Evolutionary conservation across 2,329 filamentous ascomycete species (phyloP).

Genomic region (Didymella lethalis): DNA sequence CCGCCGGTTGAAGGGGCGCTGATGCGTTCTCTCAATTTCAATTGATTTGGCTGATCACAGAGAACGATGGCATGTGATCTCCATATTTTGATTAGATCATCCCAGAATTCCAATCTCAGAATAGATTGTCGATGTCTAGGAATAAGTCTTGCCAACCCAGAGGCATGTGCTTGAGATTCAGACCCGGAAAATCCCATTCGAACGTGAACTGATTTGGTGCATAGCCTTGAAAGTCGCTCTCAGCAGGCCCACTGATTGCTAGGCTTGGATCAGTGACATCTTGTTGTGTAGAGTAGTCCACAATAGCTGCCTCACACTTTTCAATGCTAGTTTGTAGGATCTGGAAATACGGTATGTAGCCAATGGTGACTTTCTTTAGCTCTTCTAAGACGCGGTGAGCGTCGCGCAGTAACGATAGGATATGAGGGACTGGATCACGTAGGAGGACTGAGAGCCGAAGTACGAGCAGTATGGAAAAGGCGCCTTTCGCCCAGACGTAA

Average conservation of each 20-base stretch:
- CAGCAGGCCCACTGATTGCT: conserved; percentile 40
- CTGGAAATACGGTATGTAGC: conserved; percentile 58
- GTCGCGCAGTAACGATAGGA: conserved; percentile 54
- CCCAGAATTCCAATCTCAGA: conserved; percentile 21
- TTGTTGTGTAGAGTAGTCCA: conserved; percentile 43
- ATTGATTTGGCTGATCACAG: not conserved
- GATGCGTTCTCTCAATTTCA: not conserved
- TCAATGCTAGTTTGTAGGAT: conserved; percentile 60
- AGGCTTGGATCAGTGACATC: conserved; percentile 11
- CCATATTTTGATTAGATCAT: not conserved
- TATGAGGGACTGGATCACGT: conserved; percentile 51
- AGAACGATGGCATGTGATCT: not conserved
- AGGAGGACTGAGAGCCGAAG: conserved; percentile 62
- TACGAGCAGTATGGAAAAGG: conserved; percentile 64
- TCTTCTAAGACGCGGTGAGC: conserved; percentile 56
- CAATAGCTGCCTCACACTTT: conserved; percentile 59
- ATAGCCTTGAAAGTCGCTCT: conserved; percentile 62
- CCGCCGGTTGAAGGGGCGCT: not conserved
- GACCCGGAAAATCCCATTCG: conserved; percentile 66
- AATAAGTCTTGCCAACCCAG: conserved; percentile 59
- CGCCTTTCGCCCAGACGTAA: conserved; percentile 67
- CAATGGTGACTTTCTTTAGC: conserved; percentile 53
- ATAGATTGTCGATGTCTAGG: conserved; percentile 52
- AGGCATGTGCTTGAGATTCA: conserved; percentile 61
- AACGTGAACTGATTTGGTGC: conserved; percentile 64